Evolutionary conservation across 352 stramenopile genomes (phyloP), one percentile per base, ranked within the genome.

Genomic region (Phytophthora multivora): DNA sequence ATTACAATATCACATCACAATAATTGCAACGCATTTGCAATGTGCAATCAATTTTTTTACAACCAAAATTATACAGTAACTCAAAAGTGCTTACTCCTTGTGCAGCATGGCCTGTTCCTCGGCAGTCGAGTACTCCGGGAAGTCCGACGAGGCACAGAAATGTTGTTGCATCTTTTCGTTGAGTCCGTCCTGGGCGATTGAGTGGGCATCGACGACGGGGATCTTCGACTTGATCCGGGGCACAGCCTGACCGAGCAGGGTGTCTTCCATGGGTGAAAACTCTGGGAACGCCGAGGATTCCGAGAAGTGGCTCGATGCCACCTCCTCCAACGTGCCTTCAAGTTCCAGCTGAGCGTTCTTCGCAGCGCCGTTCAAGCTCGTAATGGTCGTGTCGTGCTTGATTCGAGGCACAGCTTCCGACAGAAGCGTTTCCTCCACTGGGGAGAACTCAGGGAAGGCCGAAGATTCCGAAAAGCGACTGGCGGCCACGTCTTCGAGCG

Each of bases 61-160:
- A 63, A 40, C 36, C 15, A 39, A 49, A 51, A 28, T 15, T 36
- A 26, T 16, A 42, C 25, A 46, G 23, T 36, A 39, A 2, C 9
- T 13, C 15, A 18, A n/a, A 39, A 8, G 0, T 16, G 10, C 26
- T 58, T 56, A 69, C 47, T 51, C 31, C 52, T 71, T 66, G 30
- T 69, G 54, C 21, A 73, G 58, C 15, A 83, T 71, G 9, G 66
- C 63, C 25, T 87, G 76, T n/a, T 90, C 74, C 28, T 82, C 50
- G 4, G 64, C 55, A 9, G 68, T 63, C 9, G 53, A 55, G 45
- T 55, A 69, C 61, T 90, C 80, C 0, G 80, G 80, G 48, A 86
- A 88, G 57, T 86, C 80, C 3, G 80, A 81, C 31, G 73, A 71
- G 50, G 71, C 71, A 4, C 71, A 86, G 41, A 87, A 90, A 16